These are phyloP conservation scores for Flaveria trinervia DNA, from an alignment of 129 eudicot genomes.

Conservation along the genomic window DNA sequence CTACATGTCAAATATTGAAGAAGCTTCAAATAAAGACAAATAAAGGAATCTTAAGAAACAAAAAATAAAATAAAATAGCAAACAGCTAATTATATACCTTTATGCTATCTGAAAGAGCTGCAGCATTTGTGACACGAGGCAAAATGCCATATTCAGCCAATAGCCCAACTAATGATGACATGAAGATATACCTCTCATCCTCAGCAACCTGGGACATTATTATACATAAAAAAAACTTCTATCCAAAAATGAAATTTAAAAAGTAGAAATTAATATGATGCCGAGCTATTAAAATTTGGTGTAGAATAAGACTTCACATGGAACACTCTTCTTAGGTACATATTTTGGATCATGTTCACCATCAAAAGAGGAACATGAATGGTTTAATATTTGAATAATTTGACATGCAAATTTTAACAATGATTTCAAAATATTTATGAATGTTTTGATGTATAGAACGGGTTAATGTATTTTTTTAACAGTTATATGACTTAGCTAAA, in stretches of 20 bases:
- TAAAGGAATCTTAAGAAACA: not conserved
- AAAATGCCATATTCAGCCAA: slow-evolving; percentile 79
- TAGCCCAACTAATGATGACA: slow-evolving; percentile 75
- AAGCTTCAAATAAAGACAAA: not conserved
- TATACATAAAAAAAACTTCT: slow-evolving; percentile 7
- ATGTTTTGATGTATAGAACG: not conserved
- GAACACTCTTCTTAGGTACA: slow-evolving; percentile 5
- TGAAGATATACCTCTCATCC: slow-evolving; percentile 78
- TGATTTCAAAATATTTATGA: not conserved
- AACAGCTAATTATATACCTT: slow-evolving; percentile 50
- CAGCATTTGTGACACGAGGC: slow-evolving; percentile 82
- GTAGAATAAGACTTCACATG: slow-evolving; percentile 17
- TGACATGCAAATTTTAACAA: not conserved
- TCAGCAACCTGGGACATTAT: slow-evolving; percentile 62
- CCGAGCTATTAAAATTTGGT: not conserved
- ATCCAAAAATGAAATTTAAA: slow-evolving; percentile 6
- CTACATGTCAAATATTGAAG: not conserved
- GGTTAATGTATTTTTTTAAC: not conserved
- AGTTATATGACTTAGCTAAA: slow-evolving; percentile 2
- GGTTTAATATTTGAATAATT: not conserved
- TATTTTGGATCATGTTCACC: not conserved
- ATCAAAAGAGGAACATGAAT: slow-evolving; percentile 18
- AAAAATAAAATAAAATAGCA: not conserved
- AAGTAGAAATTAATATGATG: slow-evolving; percentile 12
- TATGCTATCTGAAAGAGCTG: slow-evolving; percentile 68